phyloP scores from a whole-genome alignment of 805 yeast species.

The Barnettozyma vustinii region DNA sequence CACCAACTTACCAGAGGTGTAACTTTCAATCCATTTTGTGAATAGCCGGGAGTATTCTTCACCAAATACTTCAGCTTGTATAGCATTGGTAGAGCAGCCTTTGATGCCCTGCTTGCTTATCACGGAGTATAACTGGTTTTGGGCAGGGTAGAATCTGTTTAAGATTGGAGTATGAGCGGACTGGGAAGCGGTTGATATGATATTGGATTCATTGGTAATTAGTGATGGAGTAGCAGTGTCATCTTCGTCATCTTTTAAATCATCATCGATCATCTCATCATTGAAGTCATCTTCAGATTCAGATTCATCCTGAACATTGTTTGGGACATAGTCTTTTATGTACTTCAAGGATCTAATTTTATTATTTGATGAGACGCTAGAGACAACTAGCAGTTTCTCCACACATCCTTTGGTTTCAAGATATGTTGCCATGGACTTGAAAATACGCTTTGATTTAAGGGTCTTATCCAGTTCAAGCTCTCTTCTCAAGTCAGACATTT shows the following conservation, averaged over 20 bases:
- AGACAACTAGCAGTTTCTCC: conserved; percentile 46
- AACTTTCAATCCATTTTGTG: conserved; percentile 44
- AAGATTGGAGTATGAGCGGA: conserved; percentile 20
- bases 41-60: conserved; percentile 45
- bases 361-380: conserved; percentile 40
- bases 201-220: conserved; percentile 10
- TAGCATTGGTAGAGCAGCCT: conserved; percentile 59
- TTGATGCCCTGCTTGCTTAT: conserved; percentile 34
- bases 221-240: conserved; percentile 17
- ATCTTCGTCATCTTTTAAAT: conserved; percentile 18
- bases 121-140: conserved; percentile 54
- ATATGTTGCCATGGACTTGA: conserved; percentile 41
- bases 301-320: conserved; percentile 25
- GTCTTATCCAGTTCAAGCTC: conserved; percentile 48
- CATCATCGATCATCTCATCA: conserved; percentile 26
- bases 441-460: conserved; percentile 38
- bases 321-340: conserved; percentile 34
- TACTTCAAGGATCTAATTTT: conserved; percentile 43
- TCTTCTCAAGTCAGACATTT: conserved; percentile 53
- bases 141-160: conserved; percentile 57
- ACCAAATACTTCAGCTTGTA: conserved; percentile 50
- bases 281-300: conserved; percentile 28
- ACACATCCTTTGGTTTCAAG: conserved; percentile 41
- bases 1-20: conserved; percentile 32
- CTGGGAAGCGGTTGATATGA: conserved; percentile 12